Evolutionary conservation across 768 basidiomycete species (phyloP).

Genomic region (Hypholoma sublateritium): DNA sequence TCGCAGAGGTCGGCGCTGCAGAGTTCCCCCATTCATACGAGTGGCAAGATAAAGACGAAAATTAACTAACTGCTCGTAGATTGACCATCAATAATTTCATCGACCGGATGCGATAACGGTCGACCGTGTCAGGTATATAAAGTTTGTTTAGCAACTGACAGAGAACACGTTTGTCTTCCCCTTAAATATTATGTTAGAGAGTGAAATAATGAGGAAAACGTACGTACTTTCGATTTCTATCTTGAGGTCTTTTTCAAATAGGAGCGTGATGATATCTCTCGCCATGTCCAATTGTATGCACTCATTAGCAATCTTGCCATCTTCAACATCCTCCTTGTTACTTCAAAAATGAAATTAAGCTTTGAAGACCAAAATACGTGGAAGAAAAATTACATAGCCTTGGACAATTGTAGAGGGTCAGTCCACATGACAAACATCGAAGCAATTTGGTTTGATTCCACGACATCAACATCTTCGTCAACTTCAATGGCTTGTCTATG

Average conservation of each 20-base stretch:
- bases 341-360: not conserved
- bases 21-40: not conserved
- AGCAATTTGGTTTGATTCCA: constrained; percentile 64
- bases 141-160: constrained; percentile 65
- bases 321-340: constrained; percentile 15
- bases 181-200: constrained; percentile 36
- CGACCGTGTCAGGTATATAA: constrained; percentile 67
- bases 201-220: not conserved
- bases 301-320: constrained; percentile 24
- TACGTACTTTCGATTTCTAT: constrained; percentile 25
- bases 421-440: constrained; percentile 83
- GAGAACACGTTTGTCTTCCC: constrained; percentile 65
- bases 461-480: constrained; percentile 53
- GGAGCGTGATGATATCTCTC: constrained; percentile 45
- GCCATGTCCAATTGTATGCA: constrained; percentile 56
- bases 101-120: constrained; percentile 65
- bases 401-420: constrained; percentile 57
- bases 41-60: not conserved
- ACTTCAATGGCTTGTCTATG: constrained; percentile 61
- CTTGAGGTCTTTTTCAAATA: constrained; percentile 40
- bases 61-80: constrained; percentile 49
- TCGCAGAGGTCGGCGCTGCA: constrained; percentile 42
- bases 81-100: constrained; percentile 63
- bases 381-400: constrained; percentile 24
- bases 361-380: too few species aligned